Evolutionary conservation across 768 basidiomycete genomes (phyloP), one percentile per base, ranked within the genome.

Genomic region (Termitomyces sp.): DNA sequence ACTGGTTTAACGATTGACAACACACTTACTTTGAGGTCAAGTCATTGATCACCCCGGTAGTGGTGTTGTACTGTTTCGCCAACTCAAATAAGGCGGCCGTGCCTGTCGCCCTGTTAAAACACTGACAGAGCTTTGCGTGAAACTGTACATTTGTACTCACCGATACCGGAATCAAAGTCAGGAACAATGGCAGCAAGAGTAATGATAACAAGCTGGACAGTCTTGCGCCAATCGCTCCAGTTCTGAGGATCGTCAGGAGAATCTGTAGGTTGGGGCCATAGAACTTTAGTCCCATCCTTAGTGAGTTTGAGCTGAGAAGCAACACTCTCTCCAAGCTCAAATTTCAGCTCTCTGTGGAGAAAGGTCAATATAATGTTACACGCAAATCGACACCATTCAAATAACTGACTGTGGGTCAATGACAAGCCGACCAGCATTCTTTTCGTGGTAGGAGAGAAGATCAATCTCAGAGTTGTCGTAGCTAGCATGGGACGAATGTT

Each of bases 251-350:
- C 85, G 15, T 78, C 70, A 1, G 78, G 76, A 50, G 81, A 76
- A 49, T 86, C 80, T 1, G 79, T 77, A 1, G 86, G 85, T 63
- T 87, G 86, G 19, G 86, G 86, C 83, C 85, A 87, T 0, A 89
- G 74, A 14, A 87, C 78, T 50, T 75, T 82, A 19, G 71, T 78
- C 0, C 85, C 84, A 52, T 85, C 81, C 17, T 62, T 58, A 7
- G 81, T 76, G 10, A 85, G 71, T 72, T 87, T 87, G 54, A 87
- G 72, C 44, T 65, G 73, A 11, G 77, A 70, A 0, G 85, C 84
- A 33, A 84, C 66, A 3, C 69, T 70, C 23, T 80, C 80, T 10
- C 85, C 85, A 48, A 86, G 79, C 68, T 85, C 85, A 54, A 79
- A 68, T 61, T 72, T 74, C 1, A 86, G 86, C 68, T 89, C 85